Conservation (phyloP, 164 flowering plant species). For the Stephania japonica region DNA sequence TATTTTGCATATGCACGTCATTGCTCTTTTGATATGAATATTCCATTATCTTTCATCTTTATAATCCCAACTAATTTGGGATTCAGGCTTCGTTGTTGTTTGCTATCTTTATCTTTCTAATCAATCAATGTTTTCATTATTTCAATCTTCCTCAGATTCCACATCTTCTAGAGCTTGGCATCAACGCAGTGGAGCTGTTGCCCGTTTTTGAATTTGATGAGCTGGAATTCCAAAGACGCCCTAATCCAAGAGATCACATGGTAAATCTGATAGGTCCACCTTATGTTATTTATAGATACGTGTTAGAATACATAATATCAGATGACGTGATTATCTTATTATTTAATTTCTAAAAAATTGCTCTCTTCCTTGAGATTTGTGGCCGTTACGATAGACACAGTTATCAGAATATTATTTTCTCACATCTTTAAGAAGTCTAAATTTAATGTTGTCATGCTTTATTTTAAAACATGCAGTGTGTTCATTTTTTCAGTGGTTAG, state of each 20-base stretch:
- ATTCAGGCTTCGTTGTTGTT: too few species aligned
- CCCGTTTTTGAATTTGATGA: slow-evolving; percentile 98
- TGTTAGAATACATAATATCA: not conserved
- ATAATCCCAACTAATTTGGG: too few species aligned
- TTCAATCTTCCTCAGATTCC: slow-evolving; percentile 56
- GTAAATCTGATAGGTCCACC: slow-evolving; percentile 26
- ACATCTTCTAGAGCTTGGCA: slow-evolving; percentile 88
- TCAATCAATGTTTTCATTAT: not conserved
- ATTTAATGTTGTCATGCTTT: not conserved
- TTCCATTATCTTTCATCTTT: not conserved
- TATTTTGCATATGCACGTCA: not conserved
- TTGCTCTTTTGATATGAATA: not conserved
- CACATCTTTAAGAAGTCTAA: not conserved
- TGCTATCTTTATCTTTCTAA: not conserved
- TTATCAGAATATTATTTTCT: not conserved
- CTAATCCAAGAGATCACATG: slow-evolving; percentile 93
- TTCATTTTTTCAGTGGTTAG: not conserved
- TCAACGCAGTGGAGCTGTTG: slow-evolving; percentile 90
- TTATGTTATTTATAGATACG: not conserved
- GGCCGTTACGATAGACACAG: not conserved
- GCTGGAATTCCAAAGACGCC: slow-evolving; percentile 80
- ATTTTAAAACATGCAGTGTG: not conserved
- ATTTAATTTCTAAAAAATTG: not conserved
- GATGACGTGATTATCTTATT: not conserved
- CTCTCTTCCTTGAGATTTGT: not conserved